Conservation (phyloP, 306 rosid genomes). For the Mimosa bimucronata region DNA sequence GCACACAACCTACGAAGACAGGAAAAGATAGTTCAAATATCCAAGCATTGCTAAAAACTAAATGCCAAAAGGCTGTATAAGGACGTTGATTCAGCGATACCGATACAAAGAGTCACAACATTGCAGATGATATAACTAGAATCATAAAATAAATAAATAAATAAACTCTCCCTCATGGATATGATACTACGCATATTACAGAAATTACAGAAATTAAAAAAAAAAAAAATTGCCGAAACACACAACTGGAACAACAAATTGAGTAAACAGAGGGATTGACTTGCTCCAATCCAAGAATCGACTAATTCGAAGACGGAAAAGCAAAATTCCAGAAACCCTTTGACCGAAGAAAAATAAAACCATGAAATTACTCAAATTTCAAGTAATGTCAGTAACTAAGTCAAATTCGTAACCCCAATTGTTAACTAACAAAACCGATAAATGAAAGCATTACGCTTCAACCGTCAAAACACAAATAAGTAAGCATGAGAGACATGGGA, state of each 20-base stretch:
- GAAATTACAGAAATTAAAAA: too few relatives aligned
- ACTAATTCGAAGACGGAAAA: neutral
- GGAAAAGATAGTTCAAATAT: too few relatives aligned
- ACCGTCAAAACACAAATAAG: neutral
- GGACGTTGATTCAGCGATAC: neutral
- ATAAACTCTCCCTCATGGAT: neutral
- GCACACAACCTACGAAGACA: too few relatives aligned
- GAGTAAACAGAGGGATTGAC: neutral
- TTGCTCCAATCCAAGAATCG: neutral
- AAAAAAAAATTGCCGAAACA: neutral
- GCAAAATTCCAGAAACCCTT: neutral
- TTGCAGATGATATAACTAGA: neutral
- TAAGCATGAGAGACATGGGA: neutral
- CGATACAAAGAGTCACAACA: neutral
- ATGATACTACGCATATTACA: neutral
- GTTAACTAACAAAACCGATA: neutral
- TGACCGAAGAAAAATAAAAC: neutral
- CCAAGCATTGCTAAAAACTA: neutral
- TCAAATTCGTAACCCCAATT: conserved; percentile 1
- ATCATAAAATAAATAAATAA: neutral
- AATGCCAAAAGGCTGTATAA: neutral
- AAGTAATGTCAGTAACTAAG: neutral
- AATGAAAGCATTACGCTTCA: conserved; percentile 1
- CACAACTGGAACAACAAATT: neutral
- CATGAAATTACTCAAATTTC: neutral